Evolutionary conservation across 129 eudicot genomes (phyloP), one percentile per base, ranked within the genome.

Genomic region (Artemisia annua): DNA sequence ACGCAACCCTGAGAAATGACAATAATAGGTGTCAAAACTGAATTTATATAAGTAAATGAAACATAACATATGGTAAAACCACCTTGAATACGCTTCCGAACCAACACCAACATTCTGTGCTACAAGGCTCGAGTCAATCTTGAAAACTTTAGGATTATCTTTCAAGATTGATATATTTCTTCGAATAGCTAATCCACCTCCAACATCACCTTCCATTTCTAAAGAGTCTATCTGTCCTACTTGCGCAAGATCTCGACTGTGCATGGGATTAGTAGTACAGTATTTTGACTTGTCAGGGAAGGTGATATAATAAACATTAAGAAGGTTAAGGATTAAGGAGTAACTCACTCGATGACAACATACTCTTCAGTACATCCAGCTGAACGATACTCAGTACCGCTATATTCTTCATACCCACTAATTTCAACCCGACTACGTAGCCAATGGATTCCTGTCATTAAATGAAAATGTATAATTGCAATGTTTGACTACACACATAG

Each of bases 51-150:
- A 58, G 11, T 32, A 11, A 11, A n/a, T 35, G 18, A 35, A 51
- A 46, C 6, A 24, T 8, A 66, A 72, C 7, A 48, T 48, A 15
- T 9, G 20, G 28, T 26, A 63, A 48, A 62, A 20, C 76, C 17
- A 95, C 99, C 97, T 95, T 71, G 99, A 95, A 82, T 69, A 95
- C 68, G 94, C 99, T 72, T 96, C 97, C n/a, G 97, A 88, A 77
- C 95, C 97, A 73, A 90, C 96, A 83, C 96, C 99, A 67, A 95
- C 94, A 67, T 75, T 86, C 53, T 84, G 81, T 53, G 97, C 99
- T 65, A 90, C 78, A 72, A 95, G 87, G 63, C 93, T 81, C 14
- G 99, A 95, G 28, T 88, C 81, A 7, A 90, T 91, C 60, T 53
- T 79, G 66, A 90, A 77, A 75, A 79, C 67, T 46, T 85, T 85